Base-by-base conservation (phyloP, 441 rosid species). In the Gossypium aridum region DNA sequence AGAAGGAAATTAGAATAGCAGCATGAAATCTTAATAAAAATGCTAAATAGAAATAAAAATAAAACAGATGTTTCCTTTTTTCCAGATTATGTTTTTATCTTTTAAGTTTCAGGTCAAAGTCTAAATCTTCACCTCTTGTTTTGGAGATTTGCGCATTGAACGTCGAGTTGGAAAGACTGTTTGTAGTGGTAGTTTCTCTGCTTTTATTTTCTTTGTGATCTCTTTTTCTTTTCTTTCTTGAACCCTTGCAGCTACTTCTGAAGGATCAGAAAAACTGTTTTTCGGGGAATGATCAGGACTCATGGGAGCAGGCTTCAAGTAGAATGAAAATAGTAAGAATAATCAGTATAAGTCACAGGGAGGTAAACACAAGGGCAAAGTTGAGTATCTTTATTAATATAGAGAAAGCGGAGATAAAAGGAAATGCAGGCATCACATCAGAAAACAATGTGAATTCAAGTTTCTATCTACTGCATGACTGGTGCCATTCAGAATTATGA, bases 121-220 rank as follows among this genome's bases (percentile, higher is more conserved):
- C 19, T 34, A 65, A 34, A 31, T 49, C 66, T 80, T 74, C 37
- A 87, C 89, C 85, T 83, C 85, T 72, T 69, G 47, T 20, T 70
- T 85, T n/a, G 67, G 73, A 80, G 78, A 54, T 83, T 73, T 63
- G 16, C 68, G 81, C 25, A 17, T 54, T 31, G 71, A 22, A 54
- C 0, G 47, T 63, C 78, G 79, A 17, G 77, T 61, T 57, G 83
- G 83, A 78, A 57, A 60, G 45, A 79, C 75, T 56, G 79, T 49
- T 51, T 54, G 76, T 49, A 80, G 31, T 4, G 76, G 56, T 55
- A 77, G 85, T 70, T 79, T 86, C 77, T 81, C 85, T 19, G 71
- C 45, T 68, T 83, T 81, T 61, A 59, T 63, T 78, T 59, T 79
- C 53, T 7, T 59, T 7, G 83, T 74, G 25, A 76, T 64, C 45